Evolutionary conservation across 2,329 filamentous ascomycete species (phyloP), one percentile per base, ranked within the genome.

Genomic region (Aureobasidium sp.): DNA sequence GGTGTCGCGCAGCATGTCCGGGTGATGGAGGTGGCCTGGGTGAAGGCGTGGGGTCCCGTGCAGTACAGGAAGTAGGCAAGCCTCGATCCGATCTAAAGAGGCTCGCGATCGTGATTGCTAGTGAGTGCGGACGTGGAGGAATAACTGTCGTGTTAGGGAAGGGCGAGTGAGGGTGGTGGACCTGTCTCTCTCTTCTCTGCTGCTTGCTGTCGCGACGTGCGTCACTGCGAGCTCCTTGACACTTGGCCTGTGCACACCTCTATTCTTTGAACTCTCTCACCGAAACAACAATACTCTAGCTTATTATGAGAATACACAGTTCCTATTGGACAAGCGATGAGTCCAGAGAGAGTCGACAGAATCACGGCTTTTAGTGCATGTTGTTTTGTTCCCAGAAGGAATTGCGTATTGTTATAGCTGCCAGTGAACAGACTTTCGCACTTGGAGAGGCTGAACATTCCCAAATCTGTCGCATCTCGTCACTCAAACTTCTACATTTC

Each of bases 1-100:
- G 73, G 75, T 74, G 75, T 78, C 77, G 74, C 75, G 75, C 74
- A 78, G 81, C 85, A 88, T 88, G 77, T 84, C 84, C 73, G 58
- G 60, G 23, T 27, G 13, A 10, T 17, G 23, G 49, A 27, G 6
- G 23, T 29, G 49, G 49, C 49, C 49, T n/a, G 15, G 4, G 49
- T 53, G 21, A 27, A 40, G 29, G 49, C 27, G 33, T 33, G 35
- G 21, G 33, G 29, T 13, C 46, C 46, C 29, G 46, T 35, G 46
- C 46, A 17, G 6, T 50, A 27, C 46, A 35, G 46, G 29, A 19
- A 53, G 27, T 27, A 7, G 23, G 9, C 49, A 29, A 53, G 23
- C 35, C 49, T 53, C 49, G 33, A 53, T 53, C 49, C 3, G 35
- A 37, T 40, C 21, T 19, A 40, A 6, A 40, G 49, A 53, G 33